Conservation (phyloP, 2,329 filamentous ascomycete genomes). For the Fusarium nelsonii region DNA sequence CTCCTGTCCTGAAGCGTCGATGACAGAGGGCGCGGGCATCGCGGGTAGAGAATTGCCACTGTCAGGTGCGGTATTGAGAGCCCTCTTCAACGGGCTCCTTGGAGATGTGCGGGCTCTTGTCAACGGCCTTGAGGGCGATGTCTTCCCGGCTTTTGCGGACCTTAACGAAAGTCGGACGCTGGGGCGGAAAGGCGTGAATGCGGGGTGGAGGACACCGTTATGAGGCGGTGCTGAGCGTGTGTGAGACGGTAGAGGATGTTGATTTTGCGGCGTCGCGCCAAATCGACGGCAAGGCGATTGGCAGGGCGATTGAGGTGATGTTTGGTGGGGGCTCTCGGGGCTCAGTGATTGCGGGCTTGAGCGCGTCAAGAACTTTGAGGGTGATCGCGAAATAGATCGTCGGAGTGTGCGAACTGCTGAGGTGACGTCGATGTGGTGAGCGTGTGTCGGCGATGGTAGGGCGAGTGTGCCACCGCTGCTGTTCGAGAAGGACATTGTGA, state of each 20-base stretch:
- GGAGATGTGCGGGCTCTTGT: slow-evolving; percentile 78
- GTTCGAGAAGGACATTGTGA: slow-evolving; percentile 70
- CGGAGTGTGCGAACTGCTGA: slow-evolving; percentile 85
- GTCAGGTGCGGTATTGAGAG: slow-evolving; percentile 76
- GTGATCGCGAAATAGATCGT: slow-evolving; percentile 91
- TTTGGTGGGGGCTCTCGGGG: slow-evolving; percentile 61
- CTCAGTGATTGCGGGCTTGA: slow-evolving; percentile 60
- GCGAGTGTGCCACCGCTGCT: slow-evolving; percentile 81
- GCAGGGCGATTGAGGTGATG: slow-evolving; percentile 66
- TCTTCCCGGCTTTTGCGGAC: slow-evolving; percentile 71
- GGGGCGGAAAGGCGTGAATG: slow-evolving; percentile 74
- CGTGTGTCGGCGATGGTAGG: slow-evolving; percentile 86
- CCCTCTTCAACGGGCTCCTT: slow-evolving; percentile 84
- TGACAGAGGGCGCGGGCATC: slow-evolving; percentile 54
- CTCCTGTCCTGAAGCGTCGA: slow-evolving; percentile 58
- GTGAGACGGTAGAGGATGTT: slow-evolving; percentile 50
- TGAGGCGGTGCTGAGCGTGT: slow-evolving; percentile 54
- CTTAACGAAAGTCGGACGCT: slow-evolving; percentile 75
- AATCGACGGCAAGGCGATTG: slow-evolving; percentile 66
- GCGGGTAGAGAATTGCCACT: slow-evolving; percentile 73
- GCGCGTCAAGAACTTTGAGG: slow-evolving; percentile 82
- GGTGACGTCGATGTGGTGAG: slow-evolving; percentile 84
- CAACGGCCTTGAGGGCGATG: slow-evolving; percentile 65
- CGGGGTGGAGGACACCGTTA: slow-evolving; percentile 56
- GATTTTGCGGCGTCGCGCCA: slow-evolving; percentile 54